Evolutionary conservation across 2,329 filamentous ascomycete genomes (phyloP).

Genomic region (Trichoderma oligosporum): DNA sequence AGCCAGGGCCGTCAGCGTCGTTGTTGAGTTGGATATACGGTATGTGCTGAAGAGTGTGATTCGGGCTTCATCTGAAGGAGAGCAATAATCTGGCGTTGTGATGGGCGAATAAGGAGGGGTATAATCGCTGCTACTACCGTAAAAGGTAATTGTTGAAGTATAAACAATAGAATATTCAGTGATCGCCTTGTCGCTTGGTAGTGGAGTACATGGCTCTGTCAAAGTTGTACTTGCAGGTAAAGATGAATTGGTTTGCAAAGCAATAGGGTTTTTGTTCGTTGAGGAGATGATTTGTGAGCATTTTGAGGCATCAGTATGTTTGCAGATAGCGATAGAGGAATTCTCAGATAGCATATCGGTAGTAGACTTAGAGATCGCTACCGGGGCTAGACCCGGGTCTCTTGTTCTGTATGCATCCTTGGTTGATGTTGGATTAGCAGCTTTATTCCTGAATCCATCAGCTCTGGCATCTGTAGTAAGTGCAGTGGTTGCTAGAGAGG

Average conservation of each 20-base stretch:
- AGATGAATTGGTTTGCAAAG: not conserved
- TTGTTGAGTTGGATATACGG: slow-evolving; percentile 13
- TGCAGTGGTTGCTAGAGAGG: not conserved
- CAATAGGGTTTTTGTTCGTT: not conserved
- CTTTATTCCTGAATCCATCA: not conserved
- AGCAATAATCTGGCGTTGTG: slow-evolving; percentile 39
- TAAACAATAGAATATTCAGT: slow-evolving; percentile 45
- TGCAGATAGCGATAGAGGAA: not conserved
- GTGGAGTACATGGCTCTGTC: slow-evolving; percentile 34
- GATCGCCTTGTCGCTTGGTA: slow-evolving; percentile 29
- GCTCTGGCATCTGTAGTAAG: not conserved
- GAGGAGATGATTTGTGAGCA: not conserved
- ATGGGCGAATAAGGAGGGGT: slow-evolving; percentile 44
- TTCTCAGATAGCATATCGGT: not conserved
- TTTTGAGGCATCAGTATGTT: not conserved
- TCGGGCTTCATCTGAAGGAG: slow-evolving; percentile 13
- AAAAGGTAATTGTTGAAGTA: slow-evolving; percentile 49
- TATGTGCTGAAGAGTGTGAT: slow-evolving; percentile 7
- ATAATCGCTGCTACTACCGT: slow-evolving; percentile 44
- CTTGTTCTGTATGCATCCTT: not conserved
- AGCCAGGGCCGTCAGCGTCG: not conserved
- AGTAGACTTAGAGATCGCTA: not conserved
- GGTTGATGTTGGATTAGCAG: not conserved
- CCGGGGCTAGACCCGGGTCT: not conserved
- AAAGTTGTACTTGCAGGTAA: slow-evolving; percentile 18